Conservation (phyloP, 2,329 filamentous ascomycete species). For the Cladophialophora yegresii region DNA sequence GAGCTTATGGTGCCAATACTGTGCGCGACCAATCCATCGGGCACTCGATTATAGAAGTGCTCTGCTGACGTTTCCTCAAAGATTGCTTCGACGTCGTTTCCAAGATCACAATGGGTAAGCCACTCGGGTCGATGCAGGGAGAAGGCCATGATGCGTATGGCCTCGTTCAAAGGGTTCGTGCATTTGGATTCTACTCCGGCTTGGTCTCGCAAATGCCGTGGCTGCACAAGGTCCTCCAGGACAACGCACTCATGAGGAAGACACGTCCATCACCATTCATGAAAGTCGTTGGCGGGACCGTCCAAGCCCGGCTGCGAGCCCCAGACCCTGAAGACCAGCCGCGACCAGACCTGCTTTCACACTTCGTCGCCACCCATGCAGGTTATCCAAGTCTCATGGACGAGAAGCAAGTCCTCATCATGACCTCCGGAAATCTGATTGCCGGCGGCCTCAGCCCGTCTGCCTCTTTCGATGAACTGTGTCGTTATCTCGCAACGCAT, state of each 20-base stretch:
- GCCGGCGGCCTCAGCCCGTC: conserved; percentile 19
- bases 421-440: conserved; percentile 17
- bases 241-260: conserved; percentile 19
- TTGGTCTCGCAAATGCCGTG: conserved; percentile 24
- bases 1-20: conserved; percentile 18
- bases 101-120: conserved; percentile 40
- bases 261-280: conserved; percentile 19
- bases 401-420: conserved; percentile 11
- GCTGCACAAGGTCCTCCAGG: conserved; percentile 18
- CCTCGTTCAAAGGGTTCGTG: conserved; percentile 13
- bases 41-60: neutral
- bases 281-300: conserved; percentile 2
- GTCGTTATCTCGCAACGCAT: conserved; percentile 12
- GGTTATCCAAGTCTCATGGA: conserved; percentile 14
- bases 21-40: conserved; percentile 43
- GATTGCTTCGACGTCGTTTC: conserved; percentile 40
- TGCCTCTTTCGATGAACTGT: conserved; percentile 11
- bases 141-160: conserved; percentile 11
- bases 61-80: conserved; percentile 6
- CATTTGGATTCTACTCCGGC: conserved; percentile 13
- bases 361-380: conserved; percentile 16
- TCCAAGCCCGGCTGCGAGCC: conserved; percentile 7
- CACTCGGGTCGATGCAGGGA: conserved; percentile 39
- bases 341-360: conserved; percentile 15
- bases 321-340: conserved; percentile 15